Evolutionary conservation across 352 stramenopile genomes (phyloP).

Genomic region (Phytophthora palmivora): DNA sequence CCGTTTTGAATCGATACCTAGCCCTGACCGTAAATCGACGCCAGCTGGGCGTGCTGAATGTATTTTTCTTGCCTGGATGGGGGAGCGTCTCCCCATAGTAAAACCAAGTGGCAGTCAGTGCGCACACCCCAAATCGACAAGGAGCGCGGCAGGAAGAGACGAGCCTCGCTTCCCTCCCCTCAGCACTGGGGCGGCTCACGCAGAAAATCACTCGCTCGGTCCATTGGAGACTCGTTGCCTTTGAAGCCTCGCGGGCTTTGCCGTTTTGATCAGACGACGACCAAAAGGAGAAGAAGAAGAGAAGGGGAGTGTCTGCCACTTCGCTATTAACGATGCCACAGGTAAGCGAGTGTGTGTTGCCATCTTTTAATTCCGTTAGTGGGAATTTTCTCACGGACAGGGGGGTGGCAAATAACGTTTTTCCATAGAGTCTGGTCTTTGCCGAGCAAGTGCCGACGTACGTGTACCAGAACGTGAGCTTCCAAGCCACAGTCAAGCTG

Average conservation of each 20-base stretch:
- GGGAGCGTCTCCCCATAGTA: constrained; percentile 23
- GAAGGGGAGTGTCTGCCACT: constrained; percentile 7
- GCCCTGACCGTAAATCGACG: constrained; percentile 15
- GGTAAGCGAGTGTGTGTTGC: constrained; percentile 28
- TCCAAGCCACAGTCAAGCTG: constrained; percentile 66
- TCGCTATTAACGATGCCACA: constrained; percentile 43
- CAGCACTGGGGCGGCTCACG: neutral
- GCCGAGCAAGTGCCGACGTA: constrained; percentile 58
- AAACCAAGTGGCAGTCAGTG: constrained; percentile 23
- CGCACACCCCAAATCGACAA: constrained; percentile 29
- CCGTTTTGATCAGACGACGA: constrained; percentile 34
- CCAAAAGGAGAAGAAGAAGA: constrained; percentile 15
- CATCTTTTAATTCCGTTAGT: constrained; percentile 10
- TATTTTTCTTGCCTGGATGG: constrained; percentile 37
- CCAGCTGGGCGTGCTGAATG: constrained; percentile 33
- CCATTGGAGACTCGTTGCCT: constrained; percentile 1
- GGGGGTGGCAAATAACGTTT: constrained; percentile 10
- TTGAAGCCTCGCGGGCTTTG: constrained; percentile 21
- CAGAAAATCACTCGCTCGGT: constrained; percentile 12
- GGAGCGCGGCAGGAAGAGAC: constrained; percentile 34
- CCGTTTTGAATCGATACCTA: constrained; percentile 13
- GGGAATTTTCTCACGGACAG: constrained; percentile 19
- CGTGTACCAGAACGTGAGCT: constrained; percentile 70
- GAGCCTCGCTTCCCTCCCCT: constrained; percentile 15
- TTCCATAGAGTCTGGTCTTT: constrained; percentile 63